Evolutionary conservation across 2,329 filamentous ascomycete genomes (phyloP), one percentile per base, ranked within the genome.

Genomic region (Ambrosiella cleistominuta): DNA sequence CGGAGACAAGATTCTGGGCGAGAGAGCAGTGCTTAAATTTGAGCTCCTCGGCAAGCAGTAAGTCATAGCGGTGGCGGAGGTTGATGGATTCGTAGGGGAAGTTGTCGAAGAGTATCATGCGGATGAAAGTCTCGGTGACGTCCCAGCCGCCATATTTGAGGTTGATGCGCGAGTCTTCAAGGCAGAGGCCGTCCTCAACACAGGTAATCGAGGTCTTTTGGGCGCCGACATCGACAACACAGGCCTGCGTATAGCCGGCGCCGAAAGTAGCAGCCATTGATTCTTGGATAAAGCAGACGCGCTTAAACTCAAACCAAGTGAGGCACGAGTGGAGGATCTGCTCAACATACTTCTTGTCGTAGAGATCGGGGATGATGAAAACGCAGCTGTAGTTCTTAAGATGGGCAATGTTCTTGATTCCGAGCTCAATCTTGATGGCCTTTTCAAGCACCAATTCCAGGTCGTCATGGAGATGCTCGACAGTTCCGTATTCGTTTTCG

Each of bases 121-220:
- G 95, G 68, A 95, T 78, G 66, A 98, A 96, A 0, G 88, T 86
- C 65, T 95, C 88, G 0, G 93, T 97, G 42, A 97, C 86, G 69
- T 98, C 93, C 65, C 79, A 83, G 1, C 93, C 93, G 55, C 93
- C 93, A 65, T 85, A 95, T 69, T 98, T 97, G 63, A 98, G 73
- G 68, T 97, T 97, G 67, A 98, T 81, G 13, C 93, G 82, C 13
- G 93, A 98, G 67, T 96, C 91, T 63, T 97, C 93, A 35, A 95
- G 79, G 66, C 88, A 89, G 70, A 98, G 85, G 1, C 93, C 93
- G 68, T 98, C 93, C 65, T 98, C 93, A 9, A 98, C 90, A 64
- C 93, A 98, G 62, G 90, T 91, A 38, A 98, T 86, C 0, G 93
- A 95, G 1, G 93, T 97, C 76, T 98, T 98, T 68, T 97, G 89